Conservation (phyloP, 352 stramenopile genomes). For the Nothophytophthora sp. region DNA sequence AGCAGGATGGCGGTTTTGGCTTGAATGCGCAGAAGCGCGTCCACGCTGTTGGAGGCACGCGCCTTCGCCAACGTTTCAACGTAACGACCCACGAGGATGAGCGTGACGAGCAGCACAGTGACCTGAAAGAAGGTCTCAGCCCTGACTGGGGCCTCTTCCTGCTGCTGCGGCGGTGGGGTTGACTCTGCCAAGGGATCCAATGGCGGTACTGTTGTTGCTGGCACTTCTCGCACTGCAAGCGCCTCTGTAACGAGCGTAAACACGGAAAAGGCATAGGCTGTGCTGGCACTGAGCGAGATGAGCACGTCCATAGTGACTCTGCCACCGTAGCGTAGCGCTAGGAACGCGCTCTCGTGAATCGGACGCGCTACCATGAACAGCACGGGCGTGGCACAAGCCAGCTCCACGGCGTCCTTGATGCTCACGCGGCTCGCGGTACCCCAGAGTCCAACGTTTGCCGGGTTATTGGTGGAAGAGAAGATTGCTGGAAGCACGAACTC, state of each 20-base stretch:
- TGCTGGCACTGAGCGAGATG: slow-evolving; percentile 70
- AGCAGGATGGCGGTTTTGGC: slow-evolving; percentile 79
- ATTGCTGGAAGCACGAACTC: slow-evolving; percentile 57
- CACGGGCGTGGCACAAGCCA: slow-evolving; percentile 70
- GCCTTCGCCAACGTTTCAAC: slow-evolving; percentile 89
- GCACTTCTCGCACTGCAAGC: slow-evolving; percentile 1
- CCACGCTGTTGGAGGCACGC: slow-evolving; percentile 77
- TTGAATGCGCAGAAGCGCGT: slow-evolving; percentile 74
- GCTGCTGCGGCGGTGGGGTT: slow-evolving; percentile 3
- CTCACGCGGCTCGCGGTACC: slow-evolving; percentile 36
- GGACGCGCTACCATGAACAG: slow-evolving; percentile 58
- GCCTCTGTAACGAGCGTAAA: slow-evolving; percentile 29
- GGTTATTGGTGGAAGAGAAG: slow-evolving; percentile 16
- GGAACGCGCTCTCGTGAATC: slow-evolving; percentile 73
- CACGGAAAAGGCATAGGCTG: slow-evolving; percentile 66
- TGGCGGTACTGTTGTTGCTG: slow-evolving; percentile 1
- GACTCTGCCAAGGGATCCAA: slow-evolving; percentile 10
- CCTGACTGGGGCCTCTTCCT: slow-evolving; percentile 13
- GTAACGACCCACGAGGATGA: slow-evolving; percentile 88
- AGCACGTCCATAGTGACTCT: slow-evolving; percentile 81
- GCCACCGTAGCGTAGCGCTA: slow-evolving; percentile 56
- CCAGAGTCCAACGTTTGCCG: slow-evolving; percentile 20
- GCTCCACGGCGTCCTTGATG: slow-evolving; percentile 49
- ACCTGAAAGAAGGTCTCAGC: slow-evolving; percentile 87
- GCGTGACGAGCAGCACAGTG: slow-evolving; percentile 85